Evolutionary conservation across 2,329 filamentous ascomycete genomes (phyloP).

Genomic region (Mycocentrospora acerina): DNA sequence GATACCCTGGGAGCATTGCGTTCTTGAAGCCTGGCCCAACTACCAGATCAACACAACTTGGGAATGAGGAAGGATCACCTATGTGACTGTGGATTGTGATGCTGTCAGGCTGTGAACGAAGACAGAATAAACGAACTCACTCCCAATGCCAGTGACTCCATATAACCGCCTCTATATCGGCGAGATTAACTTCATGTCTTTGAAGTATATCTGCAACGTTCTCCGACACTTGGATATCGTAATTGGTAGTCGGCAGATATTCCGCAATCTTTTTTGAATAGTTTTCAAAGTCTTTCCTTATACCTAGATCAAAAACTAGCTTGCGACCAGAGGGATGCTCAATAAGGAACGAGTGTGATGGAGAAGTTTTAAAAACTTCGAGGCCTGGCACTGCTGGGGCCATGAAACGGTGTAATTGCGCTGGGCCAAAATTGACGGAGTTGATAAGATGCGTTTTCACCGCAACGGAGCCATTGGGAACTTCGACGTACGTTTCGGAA

Average conservation of each 20-base stretch:
- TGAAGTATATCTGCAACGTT: slow-evolving; percentile 43
- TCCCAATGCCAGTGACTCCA: slow-evolving; percentile 53
- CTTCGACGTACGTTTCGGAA: slow-evolving; percentile 3
- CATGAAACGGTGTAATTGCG: slow-evolving; percentile 34
- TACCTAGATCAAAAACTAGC: slow-evolving; percentile 51
- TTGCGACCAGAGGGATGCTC: slow-evolving; percentile 47
- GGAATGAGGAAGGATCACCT: slow-evolving; percentile 53
- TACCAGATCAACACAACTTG: slow-evolving; percentile 48
- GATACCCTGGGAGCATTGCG: slow-evolving; percentile 51
- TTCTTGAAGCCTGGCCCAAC: slow-evolving; percentile 57
- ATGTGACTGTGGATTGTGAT: too few relatives aligned
- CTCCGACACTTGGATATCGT: slow-evolving; percentile 44
- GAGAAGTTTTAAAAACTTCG: slow-evolving; percentile 26
- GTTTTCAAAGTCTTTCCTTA: slow-evolving; percentile 50
- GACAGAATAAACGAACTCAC: too few relatives aligned
- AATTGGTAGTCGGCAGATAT: slow-evolving; percentile 25
- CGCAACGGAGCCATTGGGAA: slow-evolving; percentile 7
- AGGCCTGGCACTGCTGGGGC: slow-evolving; percentile 19
- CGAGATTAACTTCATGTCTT: slow-evolving; percentile 33
- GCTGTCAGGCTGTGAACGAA: too few relatives aligned
- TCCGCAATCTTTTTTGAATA: slow-evolving; percentile 18
- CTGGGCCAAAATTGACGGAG: slow-evolving; percentile 33
- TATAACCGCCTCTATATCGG: slow-evolving; percentile 42
- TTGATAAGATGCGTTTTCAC: slow-evolving; percentile 36
- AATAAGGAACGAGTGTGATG: slow-evolving; percentile 51